Percentiles rank a stretch among this genome's conserved stretches.
These are phyloP conservation scores for Buddleja alternifolia DNA, from an alignment of 257 asterid species.

Conservation along the genomic window DNA sequence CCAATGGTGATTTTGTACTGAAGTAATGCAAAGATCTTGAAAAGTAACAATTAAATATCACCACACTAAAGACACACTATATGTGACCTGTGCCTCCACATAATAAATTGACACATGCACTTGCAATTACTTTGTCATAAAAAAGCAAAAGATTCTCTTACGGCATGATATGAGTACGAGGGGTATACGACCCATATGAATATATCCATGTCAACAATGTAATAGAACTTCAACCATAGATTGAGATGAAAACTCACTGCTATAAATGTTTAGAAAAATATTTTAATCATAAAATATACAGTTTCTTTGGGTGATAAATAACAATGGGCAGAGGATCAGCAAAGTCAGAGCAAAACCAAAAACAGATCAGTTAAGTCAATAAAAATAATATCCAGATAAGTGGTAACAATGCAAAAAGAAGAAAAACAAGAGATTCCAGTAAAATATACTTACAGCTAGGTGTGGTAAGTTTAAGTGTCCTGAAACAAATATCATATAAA, in stretches of 20 bases:
- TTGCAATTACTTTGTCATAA: no score
- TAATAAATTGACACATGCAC: not conserved
- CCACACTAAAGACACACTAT: not conserved
- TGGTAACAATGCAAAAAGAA: not conserved
- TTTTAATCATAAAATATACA: not conserved
- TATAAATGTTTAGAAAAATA: not conserved
- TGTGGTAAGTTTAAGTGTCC: conserved; percentile 83
- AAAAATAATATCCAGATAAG: not conserved
- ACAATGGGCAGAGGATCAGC: not conserved
- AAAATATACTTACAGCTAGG: conserved; percentile 75
- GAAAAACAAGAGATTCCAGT: not conserved
- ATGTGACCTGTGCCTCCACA: not conserved
- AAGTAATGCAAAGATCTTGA: conserved; percentile 1
- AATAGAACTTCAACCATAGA: no score
- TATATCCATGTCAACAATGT: not conserved
- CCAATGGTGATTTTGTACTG: not conserved
- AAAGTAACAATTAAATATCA: not conserved
- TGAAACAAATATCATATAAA: conserved; percentile 74
- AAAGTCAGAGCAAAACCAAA: not conserved
- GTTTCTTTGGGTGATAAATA: not conserved
- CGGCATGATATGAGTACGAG: not conserved
- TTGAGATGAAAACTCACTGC: no score
- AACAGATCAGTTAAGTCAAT: not conserved
- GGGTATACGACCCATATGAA: not conserved
- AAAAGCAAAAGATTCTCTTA: not conserved